A percentile compares a stretch with the other conserved stretches of the same genome.
Evolutionary conservation across 306 rosid species (phyloP).

Genomic region (Vigna radiata): DNA sequence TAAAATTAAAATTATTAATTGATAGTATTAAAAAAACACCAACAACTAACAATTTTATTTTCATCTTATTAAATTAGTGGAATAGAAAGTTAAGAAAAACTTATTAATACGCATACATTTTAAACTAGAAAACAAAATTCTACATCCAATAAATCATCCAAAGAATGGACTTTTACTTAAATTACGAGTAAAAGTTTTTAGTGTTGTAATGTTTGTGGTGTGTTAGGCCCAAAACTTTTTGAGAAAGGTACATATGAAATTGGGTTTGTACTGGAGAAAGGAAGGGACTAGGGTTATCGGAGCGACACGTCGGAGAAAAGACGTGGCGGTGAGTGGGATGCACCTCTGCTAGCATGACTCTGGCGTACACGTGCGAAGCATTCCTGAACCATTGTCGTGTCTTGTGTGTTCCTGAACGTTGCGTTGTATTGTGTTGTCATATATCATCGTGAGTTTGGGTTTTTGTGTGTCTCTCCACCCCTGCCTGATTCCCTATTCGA

Average conservation of each 20-base stretch:
- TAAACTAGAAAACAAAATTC: no score
- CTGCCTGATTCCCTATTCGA: constrained; percentile 14
- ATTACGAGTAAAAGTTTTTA: background rate
- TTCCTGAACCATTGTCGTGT: background rate
- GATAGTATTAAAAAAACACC: no score
- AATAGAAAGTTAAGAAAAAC: no score
- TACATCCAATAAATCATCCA: no score
- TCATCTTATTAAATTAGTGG: no score
- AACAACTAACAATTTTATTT: no score
- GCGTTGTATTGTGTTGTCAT: background rate
- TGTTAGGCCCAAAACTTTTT: background rate
- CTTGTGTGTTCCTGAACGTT: background rate
- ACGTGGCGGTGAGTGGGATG: constrained; percentile 1
- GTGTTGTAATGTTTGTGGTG: background rate
- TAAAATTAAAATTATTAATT: no score
- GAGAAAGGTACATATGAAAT: background rate
- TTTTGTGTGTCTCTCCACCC: background rate
- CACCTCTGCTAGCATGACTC: background rate
- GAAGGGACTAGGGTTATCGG: background rate
- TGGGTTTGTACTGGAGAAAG: background rate
- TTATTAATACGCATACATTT: no score
- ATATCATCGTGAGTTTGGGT: background rate
- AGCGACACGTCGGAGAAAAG: constrained; percentile 24
- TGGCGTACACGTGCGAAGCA: background rate
- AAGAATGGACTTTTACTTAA: no score